A percentile compares a stretch with the other conserved stretches of the same genome.
phyloP scores from a whole-genome alignment of 768 basidiomycete genomes.

The Suillus discolor region DNA sequence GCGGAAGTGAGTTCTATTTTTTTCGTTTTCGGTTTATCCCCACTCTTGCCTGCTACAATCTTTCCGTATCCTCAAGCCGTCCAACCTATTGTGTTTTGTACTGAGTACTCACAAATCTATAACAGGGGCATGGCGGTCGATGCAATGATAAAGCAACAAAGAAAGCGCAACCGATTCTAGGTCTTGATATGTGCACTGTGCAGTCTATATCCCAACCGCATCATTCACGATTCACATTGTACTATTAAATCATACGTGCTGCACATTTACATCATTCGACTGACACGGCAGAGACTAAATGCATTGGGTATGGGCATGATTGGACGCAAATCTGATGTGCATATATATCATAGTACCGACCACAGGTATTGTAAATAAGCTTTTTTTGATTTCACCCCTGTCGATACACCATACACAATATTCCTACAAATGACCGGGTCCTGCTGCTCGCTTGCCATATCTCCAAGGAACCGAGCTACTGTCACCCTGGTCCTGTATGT shows the following conservation, averaged over 20 bases:
- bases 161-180: slow-evolving; percentile 59
- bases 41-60: background rate
- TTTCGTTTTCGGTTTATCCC: background rate
- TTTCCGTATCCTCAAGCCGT: background rate
- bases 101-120: background rate
- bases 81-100: background rate
- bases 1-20: slow-evolving; percentile 51
- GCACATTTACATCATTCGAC: background rate
- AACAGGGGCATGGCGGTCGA: slow-evolving; percentile 41
- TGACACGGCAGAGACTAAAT: background rate
- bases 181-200: background rate
- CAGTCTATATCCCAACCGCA: background rate
- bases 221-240: background rate
- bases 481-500: too few species aligned
- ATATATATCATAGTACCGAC: too few species aligned
- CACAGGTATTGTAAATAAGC: too few species aligned
- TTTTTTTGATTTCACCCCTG: background rate
- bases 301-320: background rate
- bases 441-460: background rate
- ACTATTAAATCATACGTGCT: background rate
- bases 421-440: too few species aligned
- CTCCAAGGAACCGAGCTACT: background rate
- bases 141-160: slow-evolving; percentile 44
- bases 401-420: background rate
- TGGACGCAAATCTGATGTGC: background rate